A percentile compares a stretch with the other conserved stretches of the same genome.
These are phyloP conservation scores for Allantophomopsis cytisporea DNA, from an alignment of 2,329 filamentous ascomycete genomes.

Conservation along the genomic window DNA sequence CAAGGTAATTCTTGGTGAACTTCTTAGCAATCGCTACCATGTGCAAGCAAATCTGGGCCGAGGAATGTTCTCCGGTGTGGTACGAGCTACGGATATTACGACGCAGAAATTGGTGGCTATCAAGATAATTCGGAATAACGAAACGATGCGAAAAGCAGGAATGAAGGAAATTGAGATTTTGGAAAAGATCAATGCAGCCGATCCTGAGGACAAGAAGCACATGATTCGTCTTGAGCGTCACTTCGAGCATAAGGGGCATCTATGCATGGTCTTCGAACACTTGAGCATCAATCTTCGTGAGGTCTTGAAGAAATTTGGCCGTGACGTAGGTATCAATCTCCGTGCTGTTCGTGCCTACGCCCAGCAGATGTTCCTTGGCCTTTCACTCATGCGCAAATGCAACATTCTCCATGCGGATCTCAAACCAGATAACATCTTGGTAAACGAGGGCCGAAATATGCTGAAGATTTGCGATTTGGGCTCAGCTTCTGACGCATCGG, in stretches of 20 bases:
- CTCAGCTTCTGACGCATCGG: constrained; percentile 83
- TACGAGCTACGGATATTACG: constrained; percentile 67
- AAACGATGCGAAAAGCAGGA: constrained; percentile 82
- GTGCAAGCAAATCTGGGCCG: constrained; percentile 78
- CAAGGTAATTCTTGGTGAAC: constrained; percentile 82
- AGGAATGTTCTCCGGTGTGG: constrained; percentile 96
- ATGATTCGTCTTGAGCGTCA: constrained; percentile 75
- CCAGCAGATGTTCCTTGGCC: constrained; percentile 83
- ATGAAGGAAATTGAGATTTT: constrained; percentile 91
- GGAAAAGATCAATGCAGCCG: constrained; percentile 71
- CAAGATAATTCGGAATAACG: constrained; percentile 97
- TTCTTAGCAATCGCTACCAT: constrained; percentile 81
- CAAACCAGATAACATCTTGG: constrained; percentile 95
- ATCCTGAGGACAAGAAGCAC: constrained; percentile 83
- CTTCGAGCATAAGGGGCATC: constrained; percentile 89
- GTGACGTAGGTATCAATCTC: constrained; percentile 85
- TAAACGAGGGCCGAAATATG: constrained; percentile 69
- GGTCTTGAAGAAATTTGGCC: constrained; percentile 88
- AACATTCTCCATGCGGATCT: constrained; percentile 92
- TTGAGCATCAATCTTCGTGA: constrained; percentile 87
- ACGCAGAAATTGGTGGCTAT: constrained; percentile 74
- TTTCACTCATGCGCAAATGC: constrained; percentile 80
- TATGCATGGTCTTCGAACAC: constrained; percentile 96
- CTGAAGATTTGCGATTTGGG: constrained; percentile 95
- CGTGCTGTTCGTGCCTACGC: constrained; percentile 79